Evolutionary conservation across 2,329 filamentous ascomycete genomes (phyloP).

Genomic region (Xylaria sp.): DNA sequence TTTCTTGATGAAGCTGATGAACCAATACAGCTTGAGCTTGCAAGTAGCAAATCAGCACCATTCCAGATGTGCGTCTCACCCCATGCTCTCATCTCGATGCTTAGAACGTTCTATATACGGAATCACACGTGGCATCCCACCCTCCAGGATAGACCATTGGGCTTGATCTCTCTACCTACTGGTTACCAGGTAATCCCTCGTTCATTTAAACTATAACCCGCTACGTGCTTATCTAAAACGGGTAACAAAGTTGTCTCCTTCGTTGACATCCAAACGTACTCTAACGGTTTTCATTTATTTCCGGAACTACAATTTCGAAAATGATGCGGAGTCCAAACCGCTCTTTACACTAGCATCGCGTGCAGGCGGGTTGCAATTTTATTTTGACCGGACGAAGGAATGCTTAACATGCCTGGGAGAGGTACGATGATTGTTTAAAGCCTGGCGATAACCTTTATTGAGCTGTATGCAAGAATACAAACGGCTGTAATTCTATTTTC

Average conservation of each 20-base stretch:
- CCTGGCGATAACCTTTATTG: too few relatives aligned
- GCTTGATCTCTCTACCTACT: neutral
- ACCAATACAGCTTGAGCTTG: neutral
- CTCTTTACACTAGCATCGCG: neutral
- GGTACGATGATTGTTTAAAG: too few relatives aligned
- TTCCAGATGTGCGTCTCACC: neutral
- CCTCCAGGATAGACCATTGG: neutral
- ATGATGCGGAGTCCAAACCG: neutral
- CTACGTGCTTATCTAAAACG: neutral
- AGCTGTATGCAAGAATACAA: too few relatives aligned
- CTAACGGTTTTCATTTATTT: neutral
- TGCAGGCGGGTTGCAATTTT: slow-evolving; percentile 4
- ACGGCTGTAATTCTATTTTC: too few relatives aligned
- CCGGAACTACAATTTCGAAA: neutral
- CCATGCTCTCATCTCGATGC: neutral
- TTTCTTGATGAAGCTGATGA: neutral
- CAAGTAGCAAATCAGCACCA: neutral
- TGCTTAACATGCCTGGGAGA: neutral
- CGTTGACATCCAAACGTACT: neutral
- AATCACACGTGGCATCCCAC: slow-evolving; percentile 13
- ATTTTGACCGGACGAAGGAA: slow-evolving; percentile 6
- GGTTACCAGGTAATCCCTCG: neutral
- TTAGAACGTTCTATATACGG: neutral
- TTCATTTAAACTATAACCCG: neutral
- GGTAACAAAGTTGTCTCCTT: neutral